Evolutionary conservation across 495 filamentous ascomycete species (phyloP), one percentile per base, ranked within the genome.

Genomic region (Neurospora pannonica): DNA sequence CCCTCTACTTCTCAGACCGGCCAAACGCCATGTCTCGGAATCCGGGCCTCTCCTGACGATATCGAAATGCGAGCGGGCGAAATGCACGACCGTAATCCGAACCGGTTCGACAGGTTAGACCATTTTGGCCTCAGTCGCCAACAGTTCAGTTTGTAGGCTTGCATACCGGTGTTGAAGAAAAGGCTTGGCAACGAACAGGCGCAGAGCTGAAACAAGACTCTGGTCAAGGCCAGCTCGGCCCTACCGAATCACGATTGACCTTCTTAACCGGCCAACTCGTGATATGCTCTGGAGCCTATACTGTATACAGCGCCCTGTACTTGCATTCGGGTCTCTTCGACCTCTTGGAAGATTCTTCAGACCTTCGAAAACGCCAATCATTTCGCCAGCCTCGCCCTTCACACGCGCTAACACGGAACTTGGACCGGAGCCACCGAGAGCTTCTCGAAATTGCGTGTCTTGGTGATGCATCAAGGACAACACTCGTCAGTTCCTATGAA

Each of bases 261-360:
- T 31, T 62, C 28, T 19, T 62, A 17, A 17, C 54, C 48, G 43
- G 43, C 43, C 43, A 24, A 8, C 3, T 48, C 43, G 48, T 60
- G 48, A 21, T 60, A 60, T 60, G 24, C 24, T 24, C 21, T 28
- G 46, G 10, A 24, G 46, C 21, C 21, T 54, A 54, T 54, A 54
- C 21, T n/a, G n/a, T 21, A 54, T 28, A 54, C 9, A 24, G n/a
- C 46, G 46, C 62, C 54, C 38, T 70, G 38, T 24, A 21, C n/a
- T n/a, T 43, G 48, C 9, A 42, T 43, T 71, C 39, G 48, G 74
- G 74, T 71, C 70, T 70, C 79, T 80, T 77, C 72, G 78, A 77
- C 79, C 79, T 79, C 78, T 73, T 81, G 71, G 79, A 82, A 80
- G 77, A 75, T 82, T 80, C 80, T 74, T 78, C 77, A 76, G 71